Base-by-base conservation (phyloP, 2,329 filamentous ascomycete genomes). In the Pyrenochaeta sp. region DNA sequence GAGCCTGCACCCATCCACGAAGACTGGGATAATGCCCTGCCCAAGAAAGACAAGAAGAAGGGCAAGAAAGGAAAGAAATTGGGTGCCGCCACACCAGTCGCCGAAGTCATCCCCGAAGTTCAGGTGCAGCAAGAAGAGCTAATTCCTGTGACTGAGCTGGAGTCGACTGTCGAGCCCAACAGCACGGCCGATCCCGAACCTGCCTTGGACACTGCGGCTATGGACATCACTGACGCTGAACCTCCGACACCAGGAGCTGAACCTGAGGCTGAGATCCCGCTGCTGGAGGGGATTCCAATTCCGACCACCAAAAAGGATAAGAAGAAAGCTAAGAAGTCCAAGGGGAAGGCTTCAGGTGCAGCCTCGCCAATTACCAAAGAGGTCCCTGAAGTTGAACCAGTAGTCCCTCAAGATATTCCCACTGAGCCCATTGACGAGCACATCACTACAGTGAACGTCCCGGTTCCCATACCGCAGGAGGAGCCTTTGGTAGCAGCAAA, bases 241-340 rank as follows among this genome's bases (percentile, higher is more conserved):
- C 42, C 46, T 30, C 10, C 42, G 1, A 42, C 22, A n/a, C 40
- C 55, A 30, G 22, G 1, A 2, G 40, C 36, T 27, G 50, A 58
- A 28, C 37, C 45, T 24, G 54, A 58, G n/a, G 32, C 45, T 19
- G 54, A 59, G 19, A 39, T 15, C 8, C 22, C 43, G 8, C 22
- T 50, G 12, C 36, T 47, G 5, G 39, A 64, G 34, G 60, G 50
- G 5, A 50, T 48, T 8, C 37, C 47, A 52, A 37, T 54, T 32
- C 28, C 54, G 12, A 10, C 61, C 9, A 66, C 65, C 0, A 72
- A 71, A 55, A 71, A 73, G 34, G 68, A 69, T 9, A 72, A 66
- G 64, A 74, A 75, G 55, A 72, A 74, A 49, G 64, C 58, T 1
- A 74, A 72, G 66, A 73, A 72, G 45, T 56, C 59, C 8, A 73